Evolutionary conservation across 2,329 filamentous ascomycete genomes (phyloP).

Genomic region (Apiospora pterosperma): DNA sequence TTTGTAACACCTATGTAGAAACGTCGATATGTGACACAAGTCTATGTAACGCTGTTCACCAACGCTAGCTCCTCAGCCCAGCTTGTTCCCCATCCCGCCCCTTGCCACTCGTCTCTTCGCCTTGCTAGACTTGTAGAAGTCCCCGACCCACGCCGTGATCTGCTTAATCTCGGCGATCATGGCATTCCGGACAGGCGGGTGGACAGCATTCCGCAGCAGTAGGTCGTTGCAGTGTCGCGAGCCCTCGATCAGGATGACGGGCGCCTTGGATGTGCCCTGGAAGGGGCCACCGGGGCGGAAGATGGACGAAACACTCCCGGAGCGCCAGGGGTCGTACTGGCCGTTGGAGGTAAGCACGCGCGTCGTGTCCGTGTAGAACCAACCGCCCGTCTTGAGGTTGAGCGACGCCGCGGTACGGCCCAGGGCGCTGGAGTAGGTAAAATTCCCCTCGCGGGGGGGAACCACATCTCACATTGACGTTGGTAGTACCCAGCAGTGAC

Average conservation of each 20-base stretch:
- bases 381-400: constrained; percentile 54
- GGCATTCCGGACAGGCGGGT: constrained; percentile 40
- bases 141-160: constrained; percentile 50
- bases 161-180: constrained; percentile 44
- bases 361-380: constrained; percentile 46
- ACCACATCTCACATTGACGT: constrained; percentile 52
- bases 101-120: not conserved
- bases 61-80: not conserved
- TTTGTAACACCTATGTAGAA: not conserved
- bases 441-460: constrained; percentile 45
- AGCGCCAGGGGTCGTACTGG: constrained; percentile 58
- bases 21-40: not conserved
- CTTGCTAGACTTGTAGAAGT: constrained; percentile 34
- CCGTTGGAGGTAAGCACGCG: constrained; percentile 58
- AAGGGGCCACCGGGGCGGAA: constrained; percentile 54
- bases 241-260: constrained; percentile 50
- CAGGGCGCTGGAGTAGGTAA: constrained; percentile 42
- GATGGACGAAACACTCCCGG: constrained; percentile 48
- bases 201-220: constrained; percentile 41
- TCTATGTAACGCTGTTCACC: not conserved
- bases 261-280: constrained; percentile 39
- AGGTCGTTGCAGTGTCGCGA: constrained; percentile 56
- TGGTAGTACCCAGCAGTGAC: constrained; percentile 50
- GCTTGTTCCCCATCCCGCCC: not conserved
- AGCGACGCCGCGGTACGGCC: constrained; percentile 45